Percentiles rank a stretch among this genome's conserved stretches.
These are phyloP conservation scores for Calamus simplicifolius DNA, from an alignment of 176 grass and related monocot species.

Conservation along the genomic window DNA sequence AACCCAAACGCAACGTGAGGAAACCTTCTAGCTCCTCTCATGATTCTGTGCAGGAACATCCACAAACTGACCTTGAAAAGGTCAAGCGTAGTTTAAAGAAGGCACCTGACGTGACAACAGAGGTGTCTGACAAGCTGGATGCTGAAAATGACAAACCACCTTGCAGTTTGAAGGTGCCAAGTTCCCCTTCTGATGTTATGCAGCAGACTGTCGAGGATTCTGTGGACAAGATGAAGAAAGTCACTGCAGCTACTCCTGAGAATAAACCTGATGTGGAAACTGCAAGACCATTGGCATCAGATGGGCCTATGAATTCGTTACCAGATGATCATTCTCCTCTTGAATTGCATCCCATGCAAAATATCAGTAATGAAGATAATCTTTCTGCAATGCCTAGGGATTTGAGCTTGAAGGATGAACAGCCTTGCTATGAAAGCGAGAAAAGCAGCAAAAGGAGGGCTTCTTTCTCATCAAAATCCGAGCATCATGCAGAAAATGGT, in stretches of 20 bases:
- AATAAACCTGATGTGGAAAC: conserved; percentile 40
- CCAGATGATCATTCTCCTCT: conserved; percentile 16
- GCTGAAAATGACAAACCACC: conserved; percentile 31
- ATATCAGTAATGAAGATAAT: conserved; percentile 33
- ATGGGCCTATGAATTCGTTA: conserved; percentile 26
- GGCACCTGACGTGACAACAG: conserved; percentile 50
- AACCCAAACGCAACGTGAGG: conserved; percentile 43
- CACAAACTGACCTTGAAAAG: conserved; percentile 85
- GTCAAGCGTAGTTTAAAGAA: conserved; percentile 87
- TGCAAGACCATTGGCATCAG: conserved; percentile 18
- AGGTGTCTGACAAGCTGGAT: conserved; percentile 26
- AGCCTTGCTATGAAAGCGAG: conserved; percentile 24
- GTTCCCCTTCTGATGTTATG: conserved; percentile 24
- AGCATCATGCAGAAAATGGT: conserved; percentile 41
- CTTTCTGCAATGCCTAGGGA: conserved; percentile 30
- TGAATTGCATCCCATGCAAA: conserved; percentile 38
- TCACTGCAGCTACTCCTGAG: conserved; percentile 28
- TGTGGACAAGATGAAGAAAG: conserved; percentile 29
- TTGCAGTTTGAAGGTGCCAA: conserved; percentile 18
- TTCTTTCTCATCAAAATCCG: conserved; percentile 64
- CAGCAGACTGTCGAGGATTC: conserved; percentile 26
- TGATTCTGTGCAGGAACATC: conserved; percentile 55
- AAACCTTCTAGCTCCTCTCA: conserved; percentile 23
- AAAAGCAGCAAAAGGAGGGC: conserved; percentile 68
- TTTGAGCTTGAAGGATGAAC: conserved; percentile 41